Evolutionary conservation across 1,284 basidiomycete genomes (phyloP).

Genomic region (Moniliella sp.): DNA sequence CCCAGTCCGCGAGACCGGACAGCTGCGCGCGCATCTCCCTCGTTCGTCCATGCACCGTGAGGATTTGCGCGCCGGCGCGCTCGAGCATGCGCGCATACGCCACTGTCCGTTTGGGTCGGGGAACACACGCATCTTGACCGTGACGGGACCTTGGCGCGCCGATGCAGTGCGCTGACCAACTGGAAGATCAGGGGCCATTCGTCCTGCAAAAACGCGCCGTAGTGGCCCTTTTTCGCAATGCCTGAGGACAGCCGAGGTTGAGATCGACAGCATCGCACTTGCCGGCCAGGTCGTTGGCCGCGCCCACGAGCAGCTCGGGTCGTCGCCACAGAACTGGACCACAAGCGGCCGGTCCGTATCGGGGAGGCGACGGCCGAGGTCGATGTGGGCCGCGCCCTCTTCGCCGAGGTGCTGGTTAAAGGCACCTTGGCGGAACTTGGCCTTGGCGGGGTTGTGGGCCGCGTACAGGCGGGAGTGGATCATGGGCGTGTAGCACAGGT

Average conservation of each 20-base stretch:
- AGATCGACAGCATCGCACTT: slow-evolving; percentile 64
- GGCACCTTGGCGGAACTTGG: slow-evolving; percentile 9
- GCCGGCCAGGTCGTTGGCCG: slow-evolving; percentile 18
- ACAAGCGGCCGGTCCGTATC: slow-evolving; percentile 58
- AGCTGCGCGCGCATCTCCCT: slow-evolving; percentile 70
- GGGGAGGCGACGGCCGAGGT: slow-evolving; percentile 42
- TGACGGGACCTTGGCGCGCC: slow-evolving; percentile 70
- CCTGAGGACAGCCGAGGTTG: slow-evolving; percentile 83
- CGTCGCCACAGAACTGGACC: slow-evolving; percentile 70
- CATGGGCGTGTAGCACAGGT: slow-evolving; percentile 87
- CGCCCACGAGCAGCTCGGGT: slow-evolving; percentile 46
- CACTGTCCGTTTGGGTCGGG: slow-evolving; percentile 60
- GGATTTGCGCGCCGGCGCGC: slow-evolving; percentile 74
- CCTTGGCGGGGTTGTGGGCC: slow-evolving; percentile 10
- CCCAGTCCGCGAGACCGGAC: slow-evolving; percentile 54
- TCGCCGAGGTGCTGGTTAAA: slow-evolving; percentile 15
- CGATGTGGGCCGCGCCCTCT: slow-evolving; percentile 9
- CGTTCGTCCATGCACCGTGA: slow-evolving; percentile 75
- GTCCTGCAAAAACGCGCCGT: slow-evolving; percentile 77
- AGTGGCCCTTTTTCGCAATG: slow-evolving; percentile 65
- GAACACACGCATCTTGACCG: slow-evolving; percentile 85
- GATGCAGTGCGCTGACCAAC: slow-evolving; percentile 39
- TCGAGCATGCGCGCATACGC: slow-evolving; percentile 87
- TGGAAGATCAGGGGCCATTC: slow-evolving; percentile 54
- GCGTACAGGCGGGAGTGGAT: slow-evolving; percentile 77